These are phyloP conservation scores for Coemansia sp. DNA, from an alignment of 192 early-diverging fungal genomes.

Conservation along the genomic window DNA sequence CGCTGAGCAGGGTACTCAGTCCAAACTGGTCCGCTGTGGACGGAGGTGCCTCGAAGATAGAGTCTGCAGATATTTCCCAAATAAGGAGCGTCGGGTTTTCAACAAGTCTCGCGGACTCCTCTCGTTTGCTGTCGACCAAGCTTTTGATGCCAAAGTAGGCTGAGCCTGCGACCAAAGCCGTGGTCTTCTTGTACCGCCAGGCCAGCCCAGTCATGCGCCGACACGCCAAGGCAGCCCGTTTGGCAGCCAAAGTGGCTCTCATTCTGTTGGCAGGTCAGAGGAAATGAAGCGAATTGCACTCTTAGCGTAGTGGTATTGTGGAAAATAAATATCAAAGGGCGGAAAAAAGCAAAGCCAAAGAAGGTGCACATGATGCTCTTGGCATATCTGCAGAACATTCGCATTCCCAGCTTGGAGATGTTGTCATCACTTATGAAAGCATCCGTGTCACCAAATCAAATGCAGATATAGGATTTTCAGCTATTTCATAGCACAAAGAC, in stretches of 20 bases:
- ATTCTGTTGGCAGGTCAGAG: too few relatives aligned
- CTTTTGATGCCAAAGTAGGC: not conserved
- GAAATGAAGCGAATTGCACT: too few relatives aligned
- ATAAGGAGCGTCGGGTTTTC: slow-evolving; percentile 8
- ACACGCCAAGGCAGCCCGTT: slow-evolving; percentile 1
- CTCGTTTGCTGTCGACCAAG: not conserved
- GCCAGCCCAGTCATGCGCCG: not conserved
- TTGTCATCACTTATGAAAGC: too few relatives aligned
- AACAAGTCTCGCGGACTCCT: not conserved
- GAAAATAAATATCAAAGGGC: too few relatives aligned
- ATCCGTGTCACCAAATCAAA: too few relatives aligned
- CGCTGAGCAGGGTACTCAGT: not conserved
- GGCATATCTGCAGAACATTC: too few relatives aligned
- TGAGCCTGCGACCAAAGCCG: slow-evolving; percentile 4
- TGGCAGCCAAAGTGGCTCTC: not conserved
- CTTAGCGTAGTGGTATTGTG: too few relatives aligned
- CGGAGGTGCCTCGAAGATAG: slow-evolving; percentile 13
- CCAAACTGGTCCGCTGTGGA: not conserved
- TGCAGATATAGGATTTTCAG: too few relatives aligned
- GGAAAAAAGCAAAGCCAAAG: too few relatives aligned
- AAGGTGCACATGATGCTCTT: not conserved
- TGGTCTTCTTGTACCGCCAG: slow-evolving; percentile 20
- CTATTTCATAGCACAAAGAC: not conserved
- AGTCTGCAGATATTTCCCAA: slow-evolving; percentile 21
- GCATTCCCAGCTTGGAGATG: too few relatives aligned